Conservation (phyloP, 495 filamentous ascomycete genomes). For the Hypoxylon subgilvum region DNA sequence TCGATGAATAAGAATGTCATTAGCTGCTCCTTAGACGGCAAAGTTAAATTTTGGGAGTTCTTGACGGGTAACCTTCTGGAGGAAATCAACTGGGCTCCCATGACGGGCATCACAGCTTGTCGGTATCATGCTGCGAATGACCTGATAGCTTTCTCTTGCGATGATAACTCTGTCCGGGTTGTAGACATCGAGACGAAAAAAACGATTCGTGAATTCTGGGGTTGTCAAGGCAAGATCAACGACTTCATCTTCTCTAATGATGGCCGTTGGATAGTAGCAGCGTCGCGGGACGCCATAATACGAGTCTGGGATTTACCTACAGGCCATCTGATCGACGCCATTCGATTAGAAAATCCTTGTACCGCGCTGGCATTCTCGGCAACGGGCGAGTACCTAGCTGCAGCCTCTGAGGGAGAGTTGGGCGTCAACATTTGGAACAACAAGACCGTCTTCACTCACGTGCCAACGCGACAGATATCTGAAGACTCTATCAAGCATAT, state of each 20-base stretch:
- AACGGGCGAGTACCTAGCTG: slow-evolving; percentile 91
- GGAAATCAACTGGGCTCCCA: slow-evolving; percentile 84
- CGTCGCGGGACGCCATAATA: slow-evolving; percentile 79
- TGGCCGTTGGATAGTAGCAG: slow-evolving; percentile 90
- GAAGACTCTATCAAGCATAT: slow-evolving; percentile 71
- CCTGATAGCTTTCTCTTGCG: slow-evolving; percentile 86
- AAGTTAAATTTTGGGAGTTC: slow-evolving; percentile 98
- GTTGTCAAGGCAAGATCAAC: slow-evolving; percentile 77
- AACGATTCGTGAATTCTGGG: slow-evolving; percentile 91
- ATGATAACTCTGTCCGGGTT: slow-evolving; percentile 84
- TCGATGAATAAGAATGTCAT: slow-evolving; percentile 80
- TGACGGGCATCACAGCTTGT: slow-evolving; percentile 76
- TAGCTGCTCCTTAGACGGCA: slow-evolving; percentile 89
- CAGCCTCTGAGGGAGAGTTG: slow-evolving; percentile 80
- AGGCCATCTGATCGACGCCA: slow-evolving; percentile 89
- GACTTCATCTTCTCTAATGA: slow-evolving; percentile 92
- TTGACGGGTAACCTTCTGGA: slow-evolving; percentile 74
- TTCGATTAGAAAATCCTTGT: slow-evolving; percentile 75
- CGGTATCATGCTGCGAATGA: slow-evolving; percentile 81
- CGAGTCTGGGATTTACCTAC: slow-evolving; percentile 96
- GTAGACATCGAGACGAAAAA: slow-evolving; percentile 90
- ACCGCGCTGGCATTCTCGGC: slow-evolving; percentile 84
- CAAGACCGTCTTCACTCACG: slow-evolving; percentile 82
- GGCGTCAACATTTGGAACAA: slow-evolving; percentile 96
- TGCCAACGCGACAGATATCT: slow-evolving; percentile 79